A percentile compares a stretch with the other conserved stretches of the same genome.
phyloP scores from a whole-genome alignment of 306 rosid species.

The Heteromeles arbutifolia region DNA sequence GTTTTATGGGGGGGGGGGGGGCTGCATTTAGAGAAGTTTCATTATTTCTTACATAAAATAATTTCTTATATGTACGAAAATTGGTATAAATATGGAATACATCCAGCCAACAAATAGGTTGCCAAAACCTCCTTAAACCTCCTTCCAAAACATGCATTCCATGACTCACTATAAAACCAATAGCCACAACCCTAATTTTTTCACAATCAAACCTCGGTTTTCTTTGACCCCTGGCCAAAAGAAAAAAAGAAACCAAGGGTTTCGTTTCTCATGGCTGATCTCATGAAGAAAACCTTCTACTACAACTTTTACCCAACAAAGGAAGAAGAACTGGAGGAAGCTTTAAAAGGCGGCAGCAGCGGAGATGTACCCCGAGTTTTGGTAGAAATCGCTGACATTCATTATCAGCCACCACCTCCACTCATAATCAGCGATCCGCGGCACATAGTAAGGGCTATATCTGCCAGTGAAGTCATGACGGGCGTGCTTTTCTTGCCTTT shows the following conservation, averaged over 20 bases:
- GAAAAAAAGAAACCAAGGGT: background rate
- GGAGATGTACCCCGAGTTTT: background rate
- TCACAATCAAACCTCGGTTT: background rate
- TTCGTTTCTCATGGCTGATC: background rate
- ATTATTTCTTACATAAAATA: background rate
- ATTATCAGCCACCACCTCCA: background rate
- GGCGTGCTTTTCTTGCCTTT: background rate
- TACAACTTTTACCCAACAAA: slow-evolving; percentile 4
- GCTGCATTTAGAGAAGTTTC: background rate
- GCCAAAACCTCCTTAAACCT: background rate
- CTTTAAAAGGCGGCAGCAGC: too few relatives aligned
- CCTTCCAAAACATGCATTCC: background rate
- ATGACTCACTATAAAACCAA: background rate
- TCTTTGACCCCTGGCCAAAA: background rate
- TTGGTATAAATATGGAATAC: background rate
- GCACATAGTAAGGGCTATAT: background rate
- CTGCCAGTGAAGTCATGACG: background rate
- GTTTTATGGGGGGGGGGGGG: too few relatives aligned
- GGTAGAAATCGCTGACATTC: background rate
- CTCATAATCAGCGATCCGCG: background rate
- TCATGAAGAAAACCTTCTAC: slow-evolving; percentile 7
- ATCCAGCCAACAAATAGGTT: background rate
- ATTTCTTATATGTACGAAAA: background rate
- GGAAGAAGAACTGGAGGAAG: background rate
- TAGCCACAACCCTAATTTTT: background rate